Evolutionary conservation across 176 grass and related monocot genomes (phyloP).

Genomic region (Leersia perrieri): DNA sequence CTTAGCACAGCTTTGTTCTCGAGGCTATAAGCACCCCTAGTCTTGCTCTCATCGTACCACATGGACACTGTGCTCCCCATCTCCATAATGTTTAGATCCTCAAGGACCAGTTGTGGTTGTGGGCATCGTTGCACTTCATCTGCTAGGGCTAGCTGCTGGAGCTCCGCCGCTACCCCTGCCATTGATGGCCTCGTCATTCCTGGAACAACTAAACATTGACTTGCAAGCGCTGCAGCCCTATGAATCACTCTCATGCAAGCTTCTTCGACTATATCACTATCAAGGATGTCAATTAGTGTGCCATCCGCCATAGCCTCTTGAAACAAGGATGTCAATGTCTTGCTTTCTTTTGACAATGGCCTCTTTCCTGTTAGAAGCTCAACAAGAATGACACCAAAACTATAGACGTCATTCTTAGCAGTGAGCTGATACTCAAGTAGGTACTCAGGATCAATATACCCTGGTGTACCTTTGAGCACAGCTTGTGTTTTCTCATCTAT

Average conservation of each 20-base stretch:
- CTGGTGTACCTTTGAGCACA: slow-evolving; percentile 5
- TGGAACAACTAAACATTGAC: slow-evolving; percentile 10
- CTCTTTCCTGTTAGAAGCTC: slow-evolving; percentile 25
- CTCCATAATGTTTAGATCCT: not conserved
- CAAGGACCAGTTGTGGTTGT: not conserved
- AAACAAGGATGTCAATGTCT: slow-evolving; percentile 10
- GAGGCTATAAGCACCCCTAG: not conserved
- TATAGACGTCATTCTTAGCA: slow-evolving; percentile 28
- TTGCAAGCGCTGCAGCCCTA: not conserved
- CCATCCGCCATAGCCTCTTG: not conserved
- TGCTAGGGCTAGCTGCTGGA: not conserved
- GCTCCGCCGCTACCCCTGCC: not conserved
- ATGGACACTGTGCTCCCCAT: not conserved
- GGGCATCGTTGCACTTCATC: not conserved
- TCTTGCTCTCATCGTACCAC: not conserved
- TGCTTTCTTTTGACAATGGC: not conserved
- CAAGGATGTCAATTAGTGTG: not conserved
- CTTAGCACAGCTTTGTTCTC: not conserved
- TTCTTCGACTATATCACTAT: not conserved
- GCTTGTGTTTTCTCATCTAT: not conserved
- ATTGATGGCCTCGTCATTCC: not conserved
- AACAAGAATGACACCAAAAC: slow-evolving; percentile 24
- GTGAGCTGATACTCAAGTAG: not conserved
- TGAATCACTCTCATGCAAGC: not conserved
- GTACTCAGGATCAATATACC: slow-evolving; percentile 32